These are phyloP conservation scores for Thielaviopsis punctulata DNA, from an alignment of 2,329 filamentous ascomycete species.

Conservation along the genomic window DNA sequence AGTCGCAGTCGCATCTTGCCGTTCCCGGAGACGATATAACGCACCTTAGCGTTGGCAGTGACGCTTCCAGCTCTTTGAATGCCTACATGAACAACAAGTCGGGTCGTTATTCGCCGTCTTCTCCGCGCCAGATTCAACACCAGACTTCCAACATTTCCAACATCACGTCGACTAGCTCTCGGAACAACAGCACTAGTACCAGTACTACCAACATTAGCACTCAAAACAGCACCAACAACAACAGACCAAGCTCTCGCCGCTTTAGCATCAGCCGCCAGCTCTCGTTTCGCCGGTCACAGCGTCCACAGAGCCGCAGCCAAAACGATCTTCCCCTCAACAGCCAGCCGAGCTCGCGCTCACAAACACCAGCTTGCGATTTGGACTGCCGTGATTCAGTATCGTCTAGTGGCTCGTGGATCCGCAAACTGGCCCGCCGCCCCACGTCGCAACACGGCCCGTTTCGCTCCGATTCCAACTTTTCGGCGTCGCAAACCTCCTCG, in stretches of 20 bases:
- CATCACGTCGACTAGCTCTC: constrained; percentile 10
- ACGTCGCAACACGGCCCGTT: constrained; percentile 46
- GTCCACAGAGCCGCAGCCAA: constrained; percentile 2
- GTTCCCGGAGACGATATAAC: constrained; percentile 1
- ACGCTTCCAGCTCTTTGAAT: background rate
- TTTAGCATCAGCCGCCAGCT: constrained; percentile 9
- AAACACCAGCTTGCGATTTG: constrained; percentile 21
- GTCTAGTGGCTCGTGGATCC: constrained; percentile 51
- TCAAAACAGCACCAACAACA: constrained; percentile 8
- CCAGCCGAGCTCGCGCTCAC: constrained; percentile 8
- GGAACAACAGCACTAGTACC: constrained; percentile 8
- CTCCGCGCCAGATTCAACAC: constrained; percentile 9
- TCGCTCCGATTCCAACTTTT: constrained; percentile 31
- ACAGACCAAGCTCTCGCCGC: constrained; percentile 16
- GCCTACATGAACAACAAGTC: constrained; percentile 1
- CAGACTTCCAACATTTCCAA: constrained; percentile 14
- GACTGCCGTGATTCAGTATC: constrained; percentile 38
- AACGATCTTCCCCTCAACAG: constrained; percentile 17
- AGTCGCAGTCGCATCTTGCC: constrained; percentile 5
- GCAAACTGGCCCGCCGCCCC: constrained; percentile 49
- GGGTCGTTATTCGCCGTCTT: constrained; percentile 5
- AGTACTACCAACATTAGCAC: constrained; percentile 8
- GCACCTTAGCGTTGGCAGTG: background rate
- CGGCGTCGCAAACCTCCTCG: constrained; percentile 33
- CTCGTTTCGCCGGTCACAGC: constrained; percentile 8